Percentiles rank a stretch among this genome's conserved stretches.
These are phyloP conservation scores for Boletus subluridellus DNA, from an alignment of 1,284 basidiomycete species.

Conservation along the genomic window DNA sequence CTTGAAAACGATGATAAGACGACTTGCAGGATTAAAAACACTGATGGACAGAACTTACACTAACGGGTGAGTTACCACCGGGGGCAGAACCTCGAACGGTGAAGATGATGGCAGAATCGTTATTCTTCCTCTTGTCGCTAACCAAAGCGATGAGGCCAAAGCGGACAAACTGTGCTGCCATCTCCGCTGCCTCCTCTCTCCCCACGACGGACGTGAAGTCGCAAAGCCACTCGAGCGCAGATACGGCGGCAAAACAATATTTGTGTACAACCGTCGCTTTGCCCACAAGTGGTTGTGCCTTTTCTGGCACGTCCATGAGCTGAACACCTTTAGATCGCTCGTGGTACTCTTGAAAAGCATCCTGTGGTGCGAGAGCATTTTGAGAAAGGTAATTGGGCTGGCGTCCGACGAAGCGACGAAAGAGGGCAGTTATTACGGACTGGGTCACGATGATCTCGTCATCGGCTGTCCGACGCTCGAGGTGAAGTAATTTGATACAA, in stretches of 20 bases:
- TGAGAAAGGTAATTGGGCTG: conserved; percentile 71
- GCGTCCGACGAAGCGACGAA: conserved; percentile 90
- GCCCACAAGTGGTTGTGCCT: conserved; percentile 51
- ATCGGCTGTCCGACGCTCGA: conserved; percentile 88
- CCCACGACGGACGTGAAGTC: conserved; percentile 97
- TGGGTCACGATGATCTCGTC: conserved; percentile 98
- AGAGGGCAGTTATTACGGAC: conserved; percentile 90
- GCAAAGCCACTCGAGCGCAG: conserved; percentile 93
- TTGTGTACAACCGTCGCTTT: conserved; percentile 52
- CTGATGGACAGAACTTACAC: conserved; percentile 45
- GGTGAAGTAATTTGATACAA: conserved; percentile 95
- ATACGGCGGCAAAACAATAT: conserved; percentile 82
- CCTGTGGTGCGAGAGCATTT: conserved; percentile 44
- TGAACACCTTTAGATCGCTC: conserved; percentile 77
- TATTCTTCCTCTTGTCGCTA: conserved; percentile 83
- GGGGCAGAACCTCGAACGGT: conserved; percentile 81
- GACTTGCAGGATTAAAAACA: conserved; percentile 14
- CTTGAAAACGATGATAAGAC: conserved; percentile 37
- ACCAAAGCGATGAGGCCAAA: conserved; percentile 88
- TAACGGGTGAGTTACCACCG: conserved; percentile 67
- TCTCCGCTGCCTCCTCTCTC: conserved; percentile 94
- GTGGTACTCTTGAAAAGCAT: conserved; percentile 72
- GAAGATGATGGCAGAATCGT: conserved; percentile 85
- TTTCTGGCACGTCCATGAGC: conserved; percentile 65
- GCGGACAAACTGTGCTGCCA: conserved; percentile 95